Conservation (phyloP, 1,284 basidiomycete species). For the Tremellales sp. region DNA sequence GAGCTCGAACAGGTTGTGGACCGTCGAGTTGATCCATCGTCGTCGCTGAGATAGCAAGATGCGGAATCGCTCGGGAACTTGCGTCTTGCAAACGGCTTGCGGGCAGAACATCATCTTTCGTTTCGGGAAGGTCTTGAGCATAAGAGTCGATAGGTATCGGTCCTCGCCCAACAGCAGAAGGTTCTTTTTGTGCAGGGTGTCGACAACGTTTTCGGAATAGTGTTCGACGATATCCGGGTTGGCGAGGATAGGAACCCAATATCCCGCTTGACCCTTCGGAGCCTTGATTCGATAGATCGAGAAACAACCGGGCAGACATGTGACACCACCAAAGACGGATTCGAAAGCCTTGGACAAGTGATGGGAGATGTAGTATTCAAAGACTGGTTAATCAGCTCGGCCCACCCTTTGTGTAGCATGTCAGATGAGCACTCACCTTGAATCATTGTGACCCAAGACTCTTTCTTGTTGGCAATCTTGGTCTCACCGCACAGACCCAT, state of each 20-base stretch:
- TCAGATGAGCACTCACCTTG: constrained; percentile 63
- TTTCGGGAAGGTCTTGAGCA: constrained; percentile 98
- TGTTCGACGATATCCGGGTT: constrained; percentile 97
- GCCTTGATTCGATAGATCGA: constrained; percentile 99
- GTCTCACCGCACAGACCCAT: constrained; percentile 99
- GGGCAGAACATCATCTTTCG: constrained; percentile 99
- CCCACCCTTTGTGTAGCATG: constrained; percentile 16
- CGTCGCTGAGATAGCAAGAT: constrained; percentile 93
- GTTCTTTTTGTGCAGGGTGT: constrained; percentile 99
- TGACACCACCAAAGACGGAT: constrained; percentile 98
- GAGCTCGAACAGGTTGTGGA: constrained; percentile 94
- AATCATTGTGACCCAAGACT: constrained; percentile 92
- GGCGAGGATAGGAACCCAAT: constrained; percentile 97
- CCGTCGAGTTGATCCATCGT: constrained; percentile 99
- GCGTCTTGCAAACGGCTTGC: constrained; percentile 95
- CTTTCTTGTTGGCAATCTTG: constrained; percentile 97
- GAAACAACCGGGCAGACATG: constrained; percentile 98
- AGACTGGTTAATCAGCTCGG: constrained; percentile 58
- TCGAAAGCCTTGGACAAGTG: constrained; percentile 99
- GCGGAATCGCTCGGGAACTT: constrained; percentile 93
- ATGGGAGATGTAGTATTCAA: constrained; percentile 99
- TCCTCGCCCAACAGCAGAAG: constrained; percentile 95
- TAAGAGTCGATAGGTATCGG: constrained; percentile 92
- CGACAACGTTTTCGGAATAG: constrained; percentile 96
- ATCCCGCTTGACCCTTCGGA: constrained; percentile 81